Evolutionary conservation across 192 early-diverging fungal species (phyloP).

Genomic region (Anaeromyces robustus): DNA sequence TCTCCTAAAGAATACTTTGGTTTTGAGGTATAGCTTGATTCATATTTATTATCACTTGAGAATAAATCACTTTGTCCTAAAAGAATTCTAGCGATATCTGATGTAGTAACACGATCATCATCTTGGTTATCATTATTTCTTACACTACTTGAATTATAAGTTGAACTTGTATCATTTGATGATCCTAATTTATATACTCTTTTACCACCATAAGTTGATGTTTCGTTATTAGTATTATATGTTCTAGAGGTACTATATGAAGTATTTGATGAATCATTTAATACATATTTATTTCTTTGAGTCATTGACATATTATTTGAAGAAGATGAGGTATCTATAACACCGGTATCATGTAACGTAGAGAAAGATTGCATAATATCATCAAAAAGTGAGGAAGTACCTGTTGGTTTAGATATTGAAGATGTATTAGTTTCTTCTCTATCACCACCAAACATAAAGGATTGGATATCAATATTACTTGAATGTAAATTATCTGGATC

Average conservation of each 20-base stretch:
- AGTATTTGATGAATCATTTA: neutral
- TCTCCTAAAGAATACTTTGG: neutral
- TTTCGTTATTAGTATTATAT: neutral
- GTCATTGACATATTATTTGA: neutral
- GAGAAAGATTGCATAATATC: neutral
- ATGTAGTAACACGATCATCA: neutral
- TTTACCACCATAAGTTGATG: neutral
- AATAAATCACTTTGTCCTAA: neutral
- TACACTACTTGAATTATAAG: neutral
- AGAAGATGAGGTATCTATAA: neutral
- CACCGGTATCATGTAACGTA: neutral
- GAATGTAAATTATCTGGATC: neutral
- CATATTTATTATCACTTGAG: neutral
- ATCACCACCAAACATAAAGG: neutral
- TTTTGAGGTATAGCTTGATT: neutral
- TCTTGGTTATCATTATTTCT: neutral
- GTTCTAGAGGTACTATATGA: neutral
- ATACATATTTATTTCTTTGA: neutral
- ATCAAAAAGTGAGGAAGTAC: neutral
- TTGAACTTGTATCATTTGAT: neutral
- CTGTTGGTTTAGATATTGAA: neutral
- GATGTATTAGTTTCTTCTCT: neutral
- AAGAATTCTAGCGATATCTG: neutral
- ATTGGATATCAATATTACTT: neutral
- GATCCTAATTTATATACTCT: neutral